Base-by-base conservation (phyloP, 78 protist species). In the Tieghemostelium lacteum region DNA sequence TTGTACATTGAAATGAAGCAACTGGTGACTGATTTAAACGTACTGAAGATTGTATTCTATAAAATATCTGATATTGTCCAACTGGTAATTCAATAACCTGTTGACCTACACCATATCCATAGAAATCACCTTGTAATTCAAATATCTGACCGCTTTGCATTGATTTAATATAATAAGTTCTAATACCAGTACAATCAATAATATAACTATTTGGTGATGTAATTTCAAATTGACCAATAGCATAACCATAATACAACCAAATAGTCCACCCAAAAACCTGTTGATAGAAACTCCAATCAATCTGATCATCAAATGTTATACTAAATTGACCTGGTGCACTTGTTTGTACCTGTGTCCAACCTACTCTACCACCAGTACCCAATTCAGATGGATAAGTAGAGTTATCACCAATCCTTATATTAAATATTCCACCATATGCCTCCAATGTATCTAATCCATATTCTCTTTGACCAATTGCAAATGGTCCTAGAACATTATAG, bases 241-340 rank as follows among this genome's bases (percentile, higher is more conserved):
- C 91, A 67, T 69, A 83, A 16, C 80, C 91, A 83, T 83, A 83
- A 76, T 78, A 83, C 67, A 83, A 45, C 78, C 78, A 83, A 16
- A 83, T 58, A 26, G 37, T 1, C 91, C 91, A 83, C 31, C 91
- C 78, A 64, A 55, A 69, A 7, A 61, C 60, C 12, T 29, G 36
- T 36, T 83, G 73, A 14, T 63, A 58, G 34, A 83, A 83, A 10
- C 16, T n/a, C 91, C 91, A 83, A 39, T 69, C 52, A 0, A 69
- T 34, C 17, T 24, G 16, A n/a, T n/a, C n/a, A n/a, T n/a, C n/a
- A n/a, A n/a, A n/a, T n/a, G n/a, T n/a, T n/a, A n/a, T n/a, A n/a
- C n/a, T n/a, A n/a, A n/a, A n/a, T n/a, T n/a, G n/a, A n/a, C n/a
- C n/a, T n/a, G n/a, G n/a, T 8, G 42, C 31, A 28, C 37, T 60